These are phyloP conservation scores for Dactylellina haptotyla DNA, from an alignment of 2,329 filamentous ascomycete species.

Conservation along the genomic window DNA sequence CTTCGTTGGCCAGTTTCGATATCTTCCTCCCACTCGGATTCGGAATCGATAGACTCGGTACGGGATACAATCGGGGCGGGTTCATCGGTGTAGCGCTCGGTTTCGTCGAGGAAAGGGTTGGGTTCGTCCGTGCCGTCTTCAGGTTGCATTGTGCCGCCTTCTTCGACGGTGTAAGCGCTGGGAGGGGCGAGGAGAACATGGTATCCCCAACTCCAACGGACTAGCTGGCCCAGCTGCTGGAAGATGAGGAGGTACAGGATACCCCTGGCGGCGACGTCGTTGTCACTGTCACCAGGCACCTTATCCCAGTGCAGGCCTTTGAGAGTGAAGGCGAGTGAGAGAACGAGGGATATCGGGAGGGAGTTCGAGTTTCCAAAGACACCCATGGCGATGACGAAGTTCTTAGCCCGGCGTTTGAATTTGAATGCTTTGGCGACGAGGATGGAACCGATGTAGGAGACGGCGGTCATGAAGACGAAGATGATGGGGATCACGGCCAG, in stretches of 20 bases:
- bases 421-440: constrained; percentile 78
- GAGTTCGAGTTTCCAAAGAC: constrained; percentile 98
- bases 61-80: constrained; percentile 64
- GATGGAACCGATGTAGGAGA: constrained; percentile 82
- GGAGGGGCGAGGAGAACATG: constrained; percentile 91
- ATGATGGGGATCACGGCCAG: constrained; percentile 95
- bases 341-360: constrained; percentile 91
- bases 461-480: constrained; percentile 84
- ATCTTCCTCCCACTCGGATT: constrained; percentile 62
- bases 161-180: constrained; percentile 74
- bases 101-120: constrained; percentile 60
- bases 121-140: constrained; percentile 67
- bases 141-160: constrained; percentile 59
- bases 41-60: constrained; percentile 64
- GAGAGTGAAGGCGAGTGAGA: constrained; percentile 91
- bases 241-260: constrained; percentile 97
- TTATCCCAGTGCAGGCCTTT: constrained; percentile 92
- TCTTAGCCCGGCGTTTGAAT: constrained; percentile 84
- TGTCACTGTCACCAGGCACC: constrained; percentile 90
- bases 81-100: constrained; percentile 61
- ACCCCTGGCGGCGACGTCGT: constrained; percentile 90
- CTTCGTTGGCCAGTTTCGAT: constrained; percentile 57
- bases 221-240: constrained; percentile 93
- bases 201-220: constrained; percentile 98
- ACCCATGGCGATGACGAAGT: constrained; percentile 94